phyloP scores from a whole-genome alignment of 805 yeast genomes.

The Lachancea nothofagi region DNA sequence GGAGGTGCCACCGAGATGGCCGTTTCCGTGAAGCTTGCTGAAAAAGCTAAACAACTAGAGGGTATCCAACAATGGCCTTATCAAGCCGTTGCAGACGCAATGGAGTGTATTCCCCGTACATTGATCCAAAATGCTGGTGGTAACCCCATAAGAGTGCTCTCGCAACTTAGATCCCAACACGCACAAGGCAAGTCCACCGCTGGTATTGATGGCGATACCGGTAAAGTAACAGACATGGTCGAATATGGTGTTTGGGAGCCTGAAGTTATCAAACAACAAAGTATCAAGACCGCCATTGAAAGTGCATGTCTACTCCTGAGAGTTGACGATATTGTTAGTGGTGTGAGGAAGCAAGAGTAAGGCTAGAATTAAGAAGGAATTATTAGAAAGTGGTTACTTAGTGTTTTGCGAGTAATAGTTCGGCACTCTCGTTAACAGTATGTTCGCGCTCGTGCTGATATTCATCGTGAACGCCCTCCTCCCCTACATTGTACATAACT shows the following conservation, averaged over 20 bases:
- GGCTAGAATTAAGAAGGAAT: neutral
- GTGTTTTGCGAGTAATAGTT: no score
- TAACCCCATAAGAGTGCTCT: constrained; percentile 81
- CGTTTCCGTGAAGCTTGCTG: constrained; percentile 78
- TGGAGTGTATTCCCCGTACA: constrained; percentile 97
- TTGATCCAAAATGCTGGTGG: constrained; percentile 97
- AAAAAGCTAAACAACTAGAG: constrained; percentile 84
- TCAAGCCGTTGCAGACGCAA: constrained; percentile 97
- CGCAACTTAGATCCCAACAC: constrained; percentile 93
- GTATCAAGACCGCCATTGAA: constrained; percentile 96
- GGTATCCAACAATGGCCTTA: constrained; percentile 99
- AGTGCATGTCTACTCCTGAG: constrained; percentile 91
- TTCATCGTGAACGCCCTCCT: neutral
- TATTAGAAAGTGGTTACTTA: no score
- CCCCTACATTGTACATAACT: constrained; percentile 2
- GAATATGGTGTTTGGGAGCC: constrained; percentile 99
- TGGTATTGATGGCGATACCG: constrained; percentile 94
- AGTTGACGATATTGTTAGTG: constrained; percentile 97
- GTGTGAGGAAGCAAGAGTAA: constrained; percentile 60
- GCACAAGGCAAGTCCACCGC: constrained; percentile 80
- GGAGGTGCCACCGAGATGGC: constrained; percentile 99
- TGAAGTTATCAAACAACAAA: constrained; percentile 93
- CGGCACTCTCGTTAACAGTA: no score
- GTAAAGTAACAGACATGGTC: constrained; percentile 92
- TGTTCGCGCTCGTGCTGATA: no score